phyloP scores from a whole-genome alignment of 345 rosid genomes.

The Dovyalis caffra region DNA sequence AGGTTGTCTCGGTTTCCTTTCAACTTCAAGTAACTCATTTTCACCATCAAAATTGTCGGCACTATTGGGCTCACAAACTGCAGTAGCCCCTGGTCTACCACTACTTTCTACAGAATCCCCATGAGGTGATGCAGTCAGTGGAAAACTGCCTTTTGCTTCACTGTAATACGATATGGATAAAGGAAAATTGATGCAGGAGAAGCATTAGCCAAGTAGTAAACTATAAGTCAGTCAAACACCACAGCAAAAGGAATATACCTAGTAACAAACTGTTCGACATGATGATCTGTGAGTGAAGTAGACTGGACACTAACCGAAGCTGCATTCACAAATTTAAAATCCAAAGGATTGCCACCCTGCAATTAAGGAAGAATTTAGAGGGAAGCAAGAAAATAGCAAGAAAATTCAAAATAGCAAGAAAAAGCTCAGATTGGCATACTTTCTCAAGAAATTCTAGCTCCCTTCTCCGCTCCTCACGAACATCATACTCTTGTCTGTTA shows the following conservation, averaged over 20 bases:
- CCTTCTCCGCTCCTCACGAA: conserved; percentile 91
- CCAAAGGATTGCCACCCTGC: conserved; percentile 99
- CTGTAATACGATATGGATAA: conserved; percentile 41
- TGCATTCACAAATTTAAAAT: conserved; percentile 76
- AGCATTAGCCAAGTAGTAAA: conserved; percentile 21
- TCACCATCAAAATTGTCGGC: conserved; percentile 94
- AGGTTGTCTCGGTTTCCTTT: conserved; percentile 44
- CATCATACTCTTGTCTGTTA: conserved; percentile 96
- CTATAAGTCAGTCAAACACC: conserved; percentile 9
- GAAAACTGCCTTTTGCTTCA: conserved; percentile 96
- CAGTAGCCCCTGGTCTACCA: conserved; percentile 73
- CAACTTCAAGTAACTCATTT: conserved; percentile 59
- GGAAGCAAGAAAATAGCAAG: conserved; percentile 14
- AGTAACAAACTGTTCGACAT: conserved; percentile 69
- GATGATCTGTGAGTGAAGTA: conserved; percentile 82
- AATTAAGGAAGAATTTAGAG: conserved; percentile 23
- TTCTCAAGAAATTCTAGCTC: conserved; percentile 96
- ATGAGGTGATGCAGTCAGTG: conserved; percentile 85
- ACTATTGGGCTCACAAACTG: conserved; percentile 77
- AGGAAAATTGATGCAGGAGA: conserved; percentile 6
- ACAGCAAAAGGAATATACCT: conserved; percentile 52
- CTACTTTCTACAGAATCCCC: conserved; percentile 98
- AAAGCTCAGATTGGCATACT: conserved; percentile 49
- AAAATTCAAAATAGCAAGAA: conserved; percentile 18
- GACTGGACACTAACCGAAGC: conserved; percentile 90